Evolutionary conservation across 1,139 yeast genomes (phyloP), one percentile per base, ranked within the genome.

Genomic region (Hanseniaspora gamundiae): DNA sequence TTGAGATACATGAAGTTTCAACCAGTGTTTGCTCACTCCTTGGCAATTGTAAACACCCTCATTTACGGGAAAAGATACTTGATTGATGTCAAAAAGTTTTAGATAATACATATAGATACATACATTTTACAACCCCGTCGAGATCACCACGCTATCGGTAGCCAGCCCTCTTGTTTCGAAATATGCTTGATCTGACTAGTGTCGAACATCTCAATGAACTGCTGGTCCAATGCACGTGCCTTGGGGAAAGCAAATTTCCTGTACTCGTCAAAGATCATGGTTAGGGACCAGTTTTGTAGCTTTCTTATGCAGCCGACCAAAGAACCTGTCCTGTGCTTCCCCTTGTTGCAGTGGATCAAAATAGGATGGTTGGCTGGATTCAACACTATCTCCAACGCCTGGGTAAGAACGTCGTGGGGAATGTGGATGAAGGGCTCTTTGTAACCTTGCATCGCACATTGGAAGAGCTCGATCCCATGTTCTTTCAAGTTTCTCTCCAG

Each of bases 251-350:
- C 94, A 67, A 86, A 91, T 56, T 91, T 73, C 48, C 97, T 68
- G 62, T 91, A 91, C 59, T 91, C 98, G 55, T 91, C 97, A 58
- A 91, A 86, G 17, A 88, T 91, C 74, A 88, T 83, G 1, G 95
- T 81, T 52, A 86, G 63, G 2, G 95, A 81, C 98, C 98, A 91
- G 49, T 80, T 77, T 58, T 91, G 97, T 44, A 88, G 65, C 53
- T 93, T 70, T 48, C 98, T 67, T 38, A 91, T 69, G 52, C 95
- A 91, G 2, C 98, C 98, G 10, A 91, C 91, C 16, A 91, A 69
- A 61, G 97, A 91, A 0, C 98, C 98, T 0, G 98, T 91, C 52
- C 98, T 73, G 60, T 91, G 98, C 56, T 91, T 91, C 8, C 98
- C 98, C 47, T 96, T 69, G 62, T 91, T 91, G 63, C 98, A 91